Percentiles rank a stretch among this genome's conserved stretches.
These are phyloP conservation scores for Microbotryomycetes sp. DNA, from an alignment of 1,284 basidiomycete species.

Conservation along the genomic window DNA sequence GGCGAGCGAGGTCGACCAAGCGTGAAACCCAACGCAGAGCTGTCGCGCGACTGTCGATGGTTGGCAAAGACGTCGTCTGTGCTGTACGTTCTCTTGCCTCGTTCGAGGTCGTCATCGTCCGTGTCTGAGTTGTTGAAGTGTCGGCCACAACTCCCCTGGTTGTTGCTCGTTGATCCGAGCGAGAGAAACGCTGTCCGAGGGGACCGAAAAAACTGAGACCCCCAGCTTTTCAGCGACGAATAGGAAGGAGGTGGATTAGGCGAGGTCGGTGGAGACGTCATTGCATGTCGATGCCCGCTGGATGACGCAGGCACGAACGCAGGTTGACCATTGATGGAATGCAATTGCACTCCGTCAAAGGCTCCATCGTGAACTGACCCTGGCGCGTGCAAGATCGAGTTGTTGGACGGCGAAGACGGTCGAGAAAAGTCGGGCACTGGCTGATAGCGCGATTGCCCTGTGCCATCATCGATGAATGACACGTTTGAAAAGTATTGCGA, in stretches of 20 bases:
- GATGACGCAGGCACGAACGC: neutral
- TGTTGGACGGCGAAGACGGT: conserved; percentile 29
- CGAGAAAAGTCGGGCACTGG: conserved; percentile 29
- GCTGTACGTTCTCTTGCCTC: neutral
- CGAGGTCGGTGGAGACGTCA: conserved; percentile 6
- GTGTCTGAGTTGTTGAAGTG: neutral
- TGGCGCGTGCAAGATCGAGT: conserved; percentile 31
- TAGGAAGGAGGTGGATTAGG: conserved; percentile 27
- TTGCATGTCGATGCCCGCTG: neutral
- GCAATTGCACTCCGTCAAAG: conserved; percentile 26
- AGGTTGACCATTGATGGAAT: conserved; percentile 15
- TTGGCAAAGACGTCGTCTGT: neutral
- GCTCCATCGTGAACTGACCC: conserved; percentile 31
- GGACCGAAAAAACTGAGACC: conserved; percentile 26
- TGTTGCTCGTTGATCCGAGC: too few relatives aligned
- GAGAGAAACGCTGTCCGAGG: neutral
- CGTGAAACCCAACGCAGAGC: neutral
- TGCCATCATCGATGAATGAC: conserved; percentile 20
- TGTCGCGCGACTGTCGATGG: neutral
- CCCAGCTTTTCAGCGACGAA: conserved; percentile 27
- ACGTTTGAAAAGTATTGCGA: conserved; percentile 28
- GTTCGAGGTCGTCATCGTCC: neutral
- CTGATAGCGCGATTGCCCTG: conserved; percentile 19
- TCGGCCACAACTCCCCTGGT: neutral
- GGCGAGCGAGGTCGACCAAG: neutral